phyloP scores from a whole-genome alignment of 169 alveolate genomes.

The Cryptosporidium meleagridis region DNA sequence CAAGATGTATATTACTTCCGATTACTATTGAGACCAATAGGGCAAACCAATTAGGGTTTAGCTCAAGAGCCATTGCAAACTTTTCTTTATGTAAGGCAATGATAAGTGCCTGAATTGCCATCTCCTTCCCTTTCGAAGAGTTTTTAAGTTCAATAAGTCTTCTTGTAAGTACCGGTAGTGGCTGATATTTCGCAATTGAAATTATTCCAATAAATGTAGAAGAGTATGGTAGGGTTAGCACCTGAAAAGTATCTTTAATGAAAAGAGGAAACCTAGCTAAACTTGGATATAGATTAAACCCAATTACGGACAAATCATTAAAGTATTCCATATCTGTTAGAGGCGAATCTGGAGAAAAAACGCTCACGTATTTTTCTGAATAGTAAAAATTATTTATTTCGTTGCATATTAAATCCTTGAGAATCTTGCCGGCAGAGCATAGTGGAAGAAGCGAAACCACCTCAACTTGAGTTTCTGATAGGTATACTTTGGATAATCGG shows the following conservation, averaged over 20 bases:
- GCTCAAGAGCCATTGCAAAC: slow-evolving; percentile 32
- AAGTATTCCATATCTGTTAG: slow-evolving; percentile 4
- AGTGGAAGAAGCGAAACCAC: background rate
- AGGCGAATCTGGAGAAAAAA: slow-evolving; percentile 37
- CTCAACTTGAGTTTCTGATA: background rate
- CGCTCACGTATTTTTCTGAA: background rate
- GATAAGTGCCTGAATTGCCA: slow-evolving; percentile 34
- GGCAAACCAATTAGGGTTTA: slow-evolving; percentile 40
- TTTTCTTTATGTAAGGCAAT: slow-evolving; percentile 13
- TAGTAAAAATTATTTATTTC: background rate
- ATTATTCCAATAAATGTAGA: slow-evolving; percentile 35
- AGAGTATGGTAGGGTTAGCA: background rate
- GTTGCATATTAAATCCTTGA: background rate
- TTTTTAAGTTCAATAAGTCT: slow-evolving; percentile 16
- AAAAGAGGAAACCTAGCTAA: slow-evolving; percentile 6
- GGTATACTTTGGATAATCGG: background rate
- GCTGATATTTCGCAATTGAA: slow-evolving; percentile 22
- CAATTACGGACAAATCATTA: slow-evolving; percentile 15
- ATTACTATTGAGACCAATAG: slow-evolving; percentile 1
- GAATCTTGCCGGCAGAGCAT: background rate
- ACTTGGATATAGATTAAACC: slow-evolving; percentile 29
- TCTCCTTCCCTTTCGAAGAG: slow-evolving; percentile 40
- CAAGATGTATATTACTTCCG: slow-evolving; percentile 20
- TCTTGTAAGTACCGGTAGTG: slow-evolving; percentile 28
- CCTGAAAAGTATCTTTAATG: slow-evolving; percentile 16